A percentile compares a stretch with the other conserved stretches of the same genome.
phyloP scores from a whole-genome alignment of 2,329 filamentous ascomycete genomes.

The Colletotrichum sp. region DNA sequence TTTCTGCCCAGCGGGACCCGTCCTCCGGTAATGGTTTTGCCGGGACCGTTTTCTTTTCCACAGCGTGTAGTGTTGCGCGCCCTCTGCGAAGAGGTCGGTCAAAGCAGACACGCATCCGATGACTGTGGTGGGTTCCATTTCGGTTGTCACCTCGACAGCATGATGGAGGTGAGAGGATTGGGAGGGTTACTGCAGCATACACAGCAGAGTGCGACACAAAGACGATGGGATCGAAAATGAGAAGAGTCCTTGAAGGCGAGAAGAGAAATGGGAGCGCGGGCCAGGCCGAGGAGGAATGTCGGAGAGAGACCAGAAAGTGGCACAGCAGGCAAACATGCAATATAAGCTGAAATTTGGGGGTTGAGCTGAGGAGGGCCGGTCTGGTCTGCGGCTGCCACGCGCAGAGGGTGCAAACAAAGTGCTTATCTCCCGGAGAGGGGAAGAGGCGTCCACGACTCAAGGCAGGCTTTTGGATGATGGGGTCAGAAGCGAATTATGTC shows the following conservation, averaged over 20 bases:
- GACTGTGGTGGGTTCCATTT: constrained; percentile 26
- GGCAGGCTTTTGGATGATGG: background rate
- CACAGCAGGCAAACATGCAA: background rate
- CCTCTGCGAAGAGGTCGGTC: constrained; percentile 18
- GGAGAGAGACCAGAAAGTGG: background rate
- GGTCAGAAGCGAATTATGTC: background rate
- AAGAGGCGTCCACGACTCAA: background rate
- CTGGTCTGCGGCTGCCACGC: background rate
- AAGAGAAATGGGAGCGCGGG: background rate
- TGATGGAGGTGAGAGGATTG: background rate
- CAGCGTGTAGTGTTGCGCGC: constrained; percentile 30
- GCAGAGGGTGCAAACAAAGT: background rate
- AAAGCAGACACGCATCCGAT: constrained; percentile 24
- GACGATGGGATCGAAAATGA: background rate
- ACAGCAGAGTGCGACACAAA: background rate
- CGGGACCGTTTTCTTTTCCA: constrained; percentile 38
- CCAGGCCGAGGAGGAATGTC: background rate
- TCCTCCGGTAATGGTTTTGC: constrained; percentile 36
- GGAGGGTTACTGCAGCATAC: background rate
- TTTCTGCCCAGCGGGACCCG: background rate
- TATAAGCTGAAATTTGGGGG: background rate
- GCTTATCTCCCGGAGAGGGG: background rate
- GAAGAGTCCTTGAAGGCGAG: background rate
- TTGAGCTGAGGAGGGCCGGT: background rate
- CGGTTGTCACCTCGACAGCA: background rate